Evolutionary conservation across 768 basidiomycete genomes (phyloP), one percentile per base, ranked within the genome.

Genomic region (Lentinula sp.): DNA sequence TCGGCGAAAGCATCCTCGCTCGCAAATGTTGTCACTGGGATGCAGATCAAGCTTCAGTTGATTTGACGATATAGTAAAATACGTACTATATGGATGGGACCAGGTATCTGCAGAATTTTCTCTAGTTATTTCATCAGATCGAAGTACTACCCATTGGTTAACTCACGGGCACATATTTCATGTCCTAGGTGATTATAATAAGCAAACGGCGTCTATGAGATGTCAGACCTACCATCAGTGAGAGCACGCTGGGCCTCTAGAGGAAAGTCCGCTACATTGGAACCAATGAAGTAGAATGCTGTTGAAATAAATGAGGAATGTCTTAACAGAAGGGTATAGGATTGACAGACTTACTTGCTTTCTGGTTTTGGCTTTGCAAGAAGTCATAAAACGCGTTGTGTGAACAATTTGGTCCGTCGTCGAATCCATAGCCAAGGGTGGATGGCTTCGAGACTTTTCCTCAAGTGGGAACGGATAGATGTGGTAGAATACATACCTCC

Each of bases 1-100:
- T 93, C 90, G 2, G 89, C 90, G 60, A 91, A 90, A 6, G 84
- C 87, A 62, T 87, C 74, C 64, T 83, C 74, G 68, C 85, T 91
- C 9, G 78, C 72, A 42, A 87, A 75, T 1, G 82, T 67, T 0
- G 87, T 87, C 82, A 81, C 84, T 85, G 6, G 52, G 46, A 36
- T 23, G 33, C 20, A 53, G 32, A 36, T 48, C 18, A 49, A 35
- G n/a, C 60, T 4, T 28, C 28, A 33, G 50, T 20, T 63, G 50
- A 16, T 15, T 6, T 16, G 16, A 32, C 16, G 54, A 7, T 15
- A 20, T 0, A 53, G 0, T 2, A 16, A 66, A 10, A 32, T 0
- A 67, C 81, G 58, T 64, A 84, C 83, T 86, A 53, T 82, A 81
- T 13, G 72, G 74, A 64, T 84, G 82, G 12, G 82, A 82, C 82